Evolutionary conservation across 2,329 filamentous ascomycete genomes (phyloP).

Genomic region (Piedraia hortae): DNA sequence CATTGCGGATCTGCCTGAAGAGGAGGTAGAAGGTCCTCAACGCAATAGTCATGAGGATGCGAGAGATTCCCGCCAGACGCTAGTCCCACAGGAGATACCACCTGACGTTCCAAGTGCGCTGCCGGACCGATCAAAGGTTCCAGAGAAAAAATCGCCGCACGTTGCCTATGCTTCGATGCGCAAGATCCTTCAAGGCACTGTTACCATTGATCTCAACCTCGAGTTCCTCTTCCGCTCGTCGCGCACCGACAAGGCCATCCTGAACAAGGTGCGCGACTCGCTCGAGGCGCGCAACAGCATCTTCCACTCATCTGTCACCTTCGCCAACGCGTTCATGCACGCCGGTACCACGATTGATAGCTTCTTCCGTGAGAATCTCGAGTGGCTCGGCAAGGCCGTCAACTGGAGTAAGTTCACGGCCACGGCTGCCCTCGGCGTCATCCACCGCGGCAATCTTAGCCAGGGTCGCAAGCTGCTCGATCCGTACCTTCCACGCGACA

Average conservation of each 20-base stretch:
- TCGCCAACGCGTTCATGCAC: slow-evolving; percentile 98
- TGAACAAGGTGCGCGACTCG: slow-evolving; percentile 91
- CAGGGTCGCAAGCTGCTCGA: slow-evolving; percentile 84
- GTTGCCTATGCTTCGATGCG: slow-evolving; percentile 29
- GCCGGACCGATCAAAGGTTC: slow-evolving; percentile 24
- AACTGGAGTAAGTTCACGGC: slow-evolving; percentile 99
- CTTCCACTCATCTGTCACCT: slow-evolving; percentile 90
- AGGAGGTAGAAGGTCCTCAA: slow-evolving; percentile 14
- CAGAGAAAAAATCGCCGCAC: slow-evolving; percentile 15
- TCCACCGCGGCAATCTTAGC: slow-evolving; percentile 80
- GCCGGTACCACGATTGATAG: slow-evolving; percentile 93
- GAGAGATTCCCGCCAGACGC: slow-evolving; percentile 29
- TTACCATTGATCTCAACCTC: slow-evolving; percentile 79
- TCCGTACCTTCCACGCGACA: slow-evolving; percentile 66
- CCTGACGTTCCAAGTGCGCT: no score
- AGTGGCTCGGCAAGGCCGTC: slow-evolving; percentile 93
- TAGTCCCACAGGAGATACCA: slow-evolving; percentile 29
- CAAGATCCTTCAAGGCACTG: slow-evolving; percentile 54
- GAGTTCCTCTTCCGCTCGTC: slow-evolving; percentile 95
- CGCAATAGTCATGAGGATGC: slow-evolving; percentile 18
- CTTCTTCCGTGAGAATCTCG: slow-evolving; percentile 92
- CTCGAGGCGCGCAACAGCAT: slow-evolving; percentile 91
- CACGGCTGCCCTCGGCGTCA: slow-evolving; percentile 83
- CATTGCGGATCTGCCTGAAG: slow-evolving; percentile 43
- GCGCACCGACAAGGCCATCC: slow-evolving; percentile 65